Evolutionary conservation across 2,329 filamentous ascomycete genomes (phyloP).

Genomic region (Laburnicola sp.): DNA sequence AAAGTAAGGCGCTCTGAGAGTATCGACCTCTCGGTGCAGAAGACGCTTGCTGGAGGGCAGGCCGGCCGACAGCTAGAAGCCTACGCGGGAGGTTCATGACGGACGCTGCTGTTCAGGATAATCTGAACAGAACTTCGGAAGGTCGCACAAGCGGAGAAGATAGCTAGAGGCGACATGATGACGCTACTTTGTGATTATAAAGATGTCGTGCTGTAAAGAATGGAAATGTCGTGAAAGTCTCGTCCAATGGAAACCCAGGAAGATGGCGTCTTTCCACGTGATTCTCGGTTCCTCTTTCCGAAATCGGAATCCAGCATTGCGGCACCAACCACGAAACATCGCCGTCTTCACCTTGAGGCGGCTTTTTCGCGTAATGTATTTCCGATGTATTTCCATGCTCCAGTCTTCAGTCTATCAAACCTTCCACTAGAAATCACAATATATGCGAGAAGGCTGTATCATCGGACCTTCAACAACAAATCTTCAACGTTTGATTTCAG

Average conservation of each 20-base stretch:
- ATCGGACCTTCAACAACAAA: no score
- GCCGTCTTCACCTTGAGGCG: no score
- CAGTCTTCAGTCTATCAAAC: background rate
- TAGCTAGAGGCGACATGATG: constrained; percentile 13
- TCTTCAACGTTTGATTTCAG: no score
- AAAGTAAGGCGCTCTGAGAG: constrained; percentile 13
- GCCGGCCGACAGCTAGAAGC: constrained; percentile 28
- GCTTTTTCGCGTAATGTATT: no score
- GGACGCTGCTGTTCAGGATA: background rate
- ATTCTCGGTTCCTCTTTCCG: background rate
- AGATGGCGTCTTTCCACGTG: constrained; percentile 32
- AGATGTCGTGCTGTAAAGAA: constrained; percentile 12
- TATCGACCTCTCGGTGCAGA: constrained; percentile 9
- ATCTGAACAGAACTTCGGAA: background rate
- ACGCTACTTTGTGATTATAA: constrained; percentile 17
- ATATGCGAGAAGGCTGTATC: no score
- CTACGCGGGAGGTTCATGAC: constrained; percentile 39
- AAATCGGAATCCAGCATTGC: background rate
- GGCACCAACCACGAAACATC: background rate
- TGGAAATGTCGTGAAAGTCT: constrained; percentile 14
- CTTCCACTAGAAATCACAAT: no score
- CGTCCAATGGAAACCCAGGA: constrained; percentile 29
- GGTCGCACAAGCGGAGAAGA: constrained; percentile 3
- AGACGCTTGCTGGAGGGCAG: constrained; percentile 19
- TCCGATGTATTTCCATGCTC: background rate